Percentiles rank a stretch among this genome's conserved stretches.
Conservation (phyloP, 2,329 filamentous ascomycete genomes). For the Fusarium pseudocircinatum region DNA sequence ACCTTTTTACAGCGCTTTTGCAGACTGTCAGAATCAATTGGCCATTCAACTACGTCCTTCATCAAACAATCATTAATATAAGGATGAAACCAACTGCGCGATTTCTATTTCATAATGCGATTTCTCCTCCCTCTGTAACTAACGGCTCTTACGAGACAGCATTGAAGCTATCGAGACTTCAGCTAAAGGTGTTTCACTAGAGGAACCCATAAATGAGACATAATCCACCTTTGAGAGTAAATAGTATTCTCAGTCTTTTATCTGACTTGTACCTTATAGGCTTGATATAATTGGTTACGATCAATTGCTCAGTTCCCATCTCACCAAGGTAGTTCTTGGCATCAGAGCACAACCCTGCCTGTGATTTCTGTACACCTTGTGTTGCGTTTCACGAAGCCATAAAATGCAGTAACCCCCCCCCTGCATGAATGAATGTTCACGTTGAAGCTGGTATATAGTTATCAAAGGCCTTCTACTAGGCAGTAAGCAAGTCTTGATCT, state of each 20-base stretch:
- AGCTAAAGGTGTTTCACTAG: too few relatives aligned
- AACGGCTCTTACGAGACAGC: not conserved
- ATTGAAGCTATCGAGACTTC: not conserved
- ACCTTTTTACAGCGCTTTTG: not conserved
- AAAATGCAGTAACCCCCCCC: not conserved
- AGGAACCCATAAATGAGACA: not conserved
- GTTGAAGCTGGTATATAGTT: not conserved
- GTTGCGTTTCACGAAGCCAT: not conserved
- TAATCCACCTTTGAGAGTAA: not conserved
- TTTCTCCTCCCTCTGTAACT: not conserved
- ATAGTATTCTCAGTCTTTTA: too few relatives aligned
- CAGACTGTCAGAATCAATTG: not conserved
- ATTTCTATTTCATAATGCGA: not conserved
- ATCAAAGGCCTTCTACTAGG: not conserved
- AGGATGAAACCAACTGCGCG: not conserved
- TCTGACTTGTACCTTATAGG: not conserved
- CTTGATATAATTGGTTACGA: not conserved
- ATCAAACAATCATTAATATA: not conserved
- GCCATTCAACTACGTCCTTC: not conserved
- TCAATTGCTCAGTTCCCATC: not conserved
- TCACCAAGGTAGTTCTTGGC: not conserved
- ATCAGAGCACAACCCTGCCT: not conserved
- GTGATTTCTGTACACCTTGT: not conserved
- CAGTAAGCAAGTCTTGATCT: slow-evolving; percentile 20
- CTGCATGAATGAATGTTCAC: not conserved